phyloP scores from a whole-genome alignment of 345 rosid genomes.

The Eucalyptus shirleyi region DNA sequence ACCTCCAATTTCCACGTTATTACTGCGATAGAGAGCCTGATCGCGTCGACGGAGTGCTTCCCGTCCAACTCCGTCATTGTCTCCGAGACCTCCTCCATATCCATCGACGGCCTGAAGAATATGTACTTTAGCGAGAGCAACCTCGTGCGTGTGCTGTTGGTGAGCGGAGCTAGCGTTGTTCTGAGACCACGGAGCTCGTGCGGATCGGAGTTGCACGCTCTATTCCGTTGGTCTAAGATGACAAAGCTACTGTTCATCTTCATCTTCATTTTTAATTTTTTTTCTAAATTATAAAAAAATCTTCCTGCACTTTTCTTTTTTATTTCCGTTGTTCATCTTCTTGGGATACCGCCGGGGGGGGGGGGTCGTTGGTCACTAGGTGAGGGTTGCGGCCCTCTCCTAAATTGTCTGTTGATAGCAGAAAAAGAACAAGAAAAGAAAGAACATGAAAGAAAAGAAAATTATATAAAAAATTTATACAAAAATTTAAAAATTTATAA shows the following conservation, averaged over 20 bases:
- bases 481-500: neutral
- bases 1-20: neutral
- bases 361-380: neutral
- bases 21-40: neutral
- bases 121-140: neutral
- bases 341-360: rapidly evolving
- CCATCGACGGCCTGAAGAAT: neutral
- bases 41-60: neutral
- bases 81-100: neutral
- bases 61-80: neutral
- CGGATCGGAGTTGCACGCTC: neutral
- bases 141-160: neutral
- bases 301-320: neutral
- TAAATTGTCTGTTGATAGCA: rapidly evolving
- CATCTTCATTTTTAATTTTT: neutral
- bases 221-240: neutral
- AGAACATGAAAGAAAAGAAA: neutral
- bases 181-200: neutral
- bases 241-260: neutral
- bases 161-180: neutral
- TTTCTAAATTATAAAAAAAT: neutral
- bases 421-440: neutral
- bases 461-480: neutral
- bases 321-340: neutral
- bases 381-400: neutral